These are phyloP conservation scores for Chernovozyma sophiae-reginae DNA, from an alignment of 1,139 yeast species.

Conservation along the genomic window DNA sequence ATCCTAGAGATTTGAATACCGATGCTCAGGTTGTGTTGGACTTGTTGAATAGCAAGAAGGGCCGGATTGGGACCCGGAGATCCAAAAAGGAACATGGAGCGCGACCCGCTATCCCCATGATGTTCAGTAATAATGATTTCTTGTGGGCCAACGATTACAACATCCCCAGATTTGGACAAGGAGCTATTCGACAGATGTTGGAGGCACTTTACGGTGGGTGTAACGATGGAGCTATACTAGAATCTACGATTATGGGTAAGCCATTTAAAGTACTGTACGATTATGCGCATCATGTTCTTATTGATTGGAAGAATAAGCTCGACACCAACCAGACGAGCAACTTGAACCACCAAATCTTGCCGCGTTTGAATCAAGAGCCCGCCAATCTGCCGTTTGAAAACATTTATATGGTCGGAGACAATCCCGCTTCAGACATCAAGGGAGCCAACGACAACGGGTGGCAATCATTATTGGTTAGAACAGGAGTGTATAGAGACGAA, in stretches of 20 bases:
- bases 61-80: conserved; percentile 63
- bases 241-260: conserved; percentile 72
- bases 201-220: conserved; percentile 60
- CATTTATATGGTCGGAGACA: conserved; percentile 94
- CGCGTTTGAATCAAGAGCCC: conserved; percentile 19
- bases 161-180: conserved; percentile 87
- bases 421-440: conserved; percentile 85
- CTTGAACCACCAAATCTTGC: conserved; percentile 6
- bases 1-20: conserved; percentile 85
- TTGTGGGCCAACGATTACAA: conserved; percentile 85
- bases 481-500: conserved; percentile 81
- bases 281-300: conserved; percentile 71
- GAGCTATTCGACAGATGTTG: conserved; percentile 69
- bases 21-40: conserved; percentile 80
- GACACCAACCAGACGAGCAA: conserved; percentile 11
- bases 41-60: conserved; percentile 59
- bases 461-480: conserved; percentile 76
- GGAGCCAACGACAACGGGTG: conserved; percentile 90
- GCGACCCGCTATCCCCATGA: conserved; percentile 70
- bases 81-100: conserved; percentile 9
- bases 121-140: conserved; percentile 84
- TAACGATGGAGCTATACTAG: conserved; percentile 39
- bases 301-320: conserved; percentile 51
- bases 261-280: conserved; percentile 80
- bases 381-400: conserved; percentile 41